Evolutionary conservation across 345 rosid species (phyloP).

Genomic region (Citrus cavaleriei): DNA sequence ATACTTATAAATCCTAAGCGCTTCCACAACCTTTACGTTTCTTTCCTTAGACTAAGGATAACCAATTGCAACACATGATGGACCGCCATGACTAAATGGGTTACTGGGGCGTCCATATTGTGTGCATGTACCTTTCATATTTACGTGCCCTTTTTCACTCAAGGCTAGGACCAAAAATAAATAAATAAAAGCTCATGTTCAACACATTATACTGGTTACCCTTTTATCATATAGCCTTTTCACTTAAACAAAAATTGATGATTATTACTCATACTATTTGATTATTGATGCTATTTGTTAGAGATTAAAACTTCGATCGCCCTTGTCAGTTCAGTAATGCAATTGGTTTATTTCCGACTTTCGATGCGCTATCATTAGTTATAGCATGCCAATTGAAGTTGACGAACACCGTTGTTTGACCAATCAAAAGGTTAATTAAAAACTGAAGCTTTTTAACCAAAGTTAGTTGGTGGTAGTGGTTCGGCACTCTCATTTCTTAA

Average conservation of each 20-base stretch:
- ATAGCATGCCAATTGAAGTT: slow-evolving; percentile 4
- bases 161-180: no score
- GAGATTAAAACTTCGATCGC: not conserved
- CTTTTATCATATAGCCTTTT: not conserved
- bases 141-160: not conserved
- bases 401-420: not conserved
- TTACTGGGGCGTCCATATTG: not conserved
- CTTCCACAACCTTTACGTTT: not conserved
- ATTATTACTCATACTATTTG: not conserved
- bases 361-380: not conserved
- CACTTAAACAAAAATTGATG: not conserved
- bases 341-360: not conserved
- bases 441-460: not conserved
- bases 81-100: not conserved
- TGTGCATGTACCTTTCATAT: not conserved
- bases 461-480: no score
- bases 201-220: not conserved
- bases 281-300: not conserved
- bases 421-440: not conserved
- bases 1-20: no score
- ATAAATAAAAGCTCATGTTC: no score
- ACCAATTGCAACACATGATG: not conserved
- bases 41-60: not conserved
- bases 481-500: no score
- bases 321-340: not conserved